Conservation (phyloP, 257 asterid genomes). For the Capsicum pubescens region DNA sequence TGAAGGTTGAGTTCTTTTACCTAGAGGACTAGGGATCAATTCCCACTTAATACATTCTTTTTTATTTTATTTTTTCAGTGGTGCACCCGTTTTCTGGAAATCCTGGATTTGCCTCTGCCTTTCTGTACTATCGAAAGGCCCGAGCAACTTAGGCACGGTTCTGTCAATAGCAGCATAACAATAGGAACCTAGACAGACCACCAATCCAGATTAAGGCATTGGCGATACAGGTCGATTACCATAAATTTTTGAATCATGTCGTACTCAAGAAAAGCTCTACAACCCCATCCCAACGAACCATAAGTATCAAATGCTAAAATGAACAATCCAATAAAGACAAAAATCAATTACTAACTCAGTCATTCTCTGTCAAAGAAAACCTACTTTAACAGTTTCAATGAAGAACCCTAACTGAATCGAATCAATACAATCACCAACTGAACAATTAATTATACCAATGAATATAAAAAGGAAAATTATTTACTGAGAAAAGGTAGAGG, state of each 20-base stretch:
- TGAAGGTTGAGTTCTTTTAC: too few species aligned
- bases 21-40: too few species aligned
- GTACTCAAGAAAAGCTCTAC: not conserved
- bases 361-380: not conserved
- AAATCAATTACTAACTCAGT: not conserved
- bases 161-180: slow-evolving; percentile 9
- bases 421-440: not conserved
- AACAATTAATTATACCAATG: not conserved
- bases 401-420: slow-evolving; percentile 17
- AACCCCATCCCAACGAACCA: not conserved
- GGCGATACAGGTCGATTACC: not conserved
- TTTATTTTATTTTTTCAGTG: too few species aligned
- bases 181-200: not conserved
- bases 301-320: slow-evolving; percentile 16
- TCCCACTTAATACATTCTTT: too few species aligned
- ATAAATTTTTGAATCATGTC: not conserved
- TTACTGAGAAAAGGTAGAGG: not conserved
- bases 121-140: not conserved
- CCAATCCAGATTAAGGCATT: slow-evolving; percentile 1
- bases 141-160: not conserved
- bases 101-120: too few species aligned
- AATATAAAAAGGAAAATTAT: not conserved
- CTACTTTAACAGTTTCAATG: slow-evolving; percentile 1
- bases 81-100: too few species aligned
- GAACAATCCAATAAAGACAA: not conserved